Conservation (phyloP, 2,329 filamentous ascomycete species). For the Colletotrichum incanum region DNA sequence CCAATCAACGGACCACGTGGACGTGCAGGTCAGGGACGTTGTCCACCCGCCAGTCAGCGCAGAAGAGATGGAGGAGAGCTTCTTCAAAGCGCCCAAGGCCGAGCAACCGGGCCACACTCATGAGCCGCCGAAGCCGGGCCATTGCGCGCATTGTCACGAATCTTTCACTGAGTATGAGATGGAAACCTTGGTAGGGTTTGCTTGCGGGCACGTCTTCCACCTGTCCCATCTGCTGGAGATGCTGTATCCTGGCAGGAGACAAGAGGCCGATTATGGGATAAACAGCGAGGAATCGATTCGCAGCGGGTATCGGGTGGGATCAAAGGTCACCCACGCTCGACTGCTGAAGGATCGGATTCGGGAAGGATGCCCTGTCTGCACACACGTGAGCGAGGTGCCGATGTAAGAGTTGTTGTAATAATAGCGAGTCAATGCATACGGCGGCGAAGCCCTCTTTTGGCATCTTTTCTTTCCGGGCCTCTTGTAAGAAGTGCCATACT, state of each 20-base stretch:
- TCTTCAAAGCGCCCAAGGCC: slow-evolving; percentile 36
- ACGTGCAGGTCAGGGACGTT: slow-evolving; percentile 60
- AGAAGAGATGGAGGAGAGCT: slow-evolving; percentile 43
- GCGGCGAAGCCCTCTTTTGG: slow-evolving; percentile 30
- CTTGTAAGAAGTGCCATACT: not conserved
- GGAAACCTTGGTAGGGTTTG: slow-evolving; percentile 84
- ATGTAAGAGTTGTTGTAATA: slow-evolving; percentile 17
- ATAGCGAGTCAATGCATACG: slow-evolving; percentile 17
- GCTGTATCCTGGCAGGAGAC: slow-evolving; percentile 61
- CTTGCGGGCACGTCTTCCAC: slow-evolving; percentile 88
- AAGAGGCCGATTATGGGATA: slow-evolving; percentile 64
- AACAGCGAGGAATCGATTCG: slow-evolving; percentile 59
- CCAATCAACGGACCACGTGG: slow-evolving; percentile 60
- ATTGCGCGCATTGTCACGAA: slow-evolving; percentile 72
- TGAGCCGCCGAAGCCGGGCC: slow-evolving; percentile 63
- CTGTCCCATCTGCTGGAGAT: slow-evolving; percentile 77
- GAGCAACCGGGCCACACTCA: slow-evolving; percentile 52
- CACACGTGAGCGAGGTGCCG: slow-evolving; percentile 18
- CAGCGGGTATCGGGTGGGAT: slow-evolving; percentile 78
- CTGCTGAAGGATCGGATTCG: slow-evolving; percentile 80
- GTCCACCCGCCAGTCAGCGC: slow-evolving; percentile 41
- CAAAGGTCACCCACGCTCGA: slow-evolving; percentile 90
- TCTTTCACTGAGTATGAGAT: slow-evolving; percentile 73
- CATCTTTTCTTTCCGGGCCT: not conserved
- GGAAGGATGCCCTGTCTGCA: slow-evolving; percentile 76